Conservation (phyloP, 306 rosid species). For the Glycine latifolia region DNA sequence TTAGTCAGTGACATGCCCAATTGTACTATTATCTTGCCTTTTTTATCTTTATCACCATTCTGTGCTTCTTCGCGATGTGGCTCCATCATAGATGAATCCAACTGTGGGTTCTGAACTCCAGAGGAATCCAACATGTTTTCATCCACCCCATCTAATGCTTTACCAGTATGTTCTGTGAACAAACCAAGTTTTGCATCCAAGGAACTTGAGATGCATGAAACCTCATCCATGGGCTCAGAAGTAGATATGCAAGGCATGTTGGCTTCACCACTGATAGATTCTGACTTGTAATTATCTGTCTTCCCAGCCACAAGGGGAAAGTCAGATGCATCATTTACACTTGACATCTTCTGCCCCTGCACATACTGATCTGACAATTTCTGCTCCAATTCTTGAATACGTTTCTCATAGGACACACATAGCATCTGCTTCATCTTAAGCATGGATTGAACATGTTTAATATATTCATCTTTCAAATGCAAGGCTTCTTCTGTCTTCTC, state of each 20-base stretch:
- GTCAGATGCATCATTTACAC: constrained; percentile 53
- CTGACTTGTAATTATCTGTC: constrained; percentile 61
- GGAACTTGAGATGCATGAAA: constrained; percentile 87
- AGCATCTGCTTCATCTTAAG: constrained; percentile 81
- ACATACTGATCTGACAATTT: constrained; percentile 79
- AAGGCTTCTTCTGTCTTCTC: constrained; percentile 93
- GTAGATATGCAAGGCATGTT: constrained; percentile 65
- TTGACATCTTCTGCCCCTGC: constrained; percentile 70
- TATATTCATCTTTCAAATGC: constrained; percentile 89
- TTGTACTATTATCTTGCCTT: constrained; percentile 69
- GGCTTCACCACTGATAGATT: constrained; percentile 56
- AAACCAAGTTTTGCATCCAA: constrained; percentile 79
- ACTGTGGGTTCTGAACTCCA: constrained; percentile 69
- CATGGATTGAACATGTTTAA: constrained; percentile 76
- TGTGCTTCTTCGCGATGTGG: constrained; percentile 75
- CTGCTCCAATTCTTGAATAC: constrained; percentile 94
- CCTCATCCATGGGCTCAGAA: constrained; percentile 93
- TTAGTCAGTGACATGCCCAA: constrained; percentile 83
- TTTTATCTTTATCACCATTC: constrained; percentile 63
- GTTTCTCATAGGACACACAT: constrained; percentile 88
- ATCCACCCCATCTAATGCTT: constrained; percentile 77
- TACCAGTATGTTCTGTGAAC: constrained; percentile 63
- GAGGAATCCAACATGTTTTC: constrained; percentile 96
- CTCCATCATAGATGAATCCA: constrained; percentile 92
- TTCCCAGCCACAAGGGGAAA: constrained; percentile 64